Evolutionary conservation across 805 yeast genomes (phyloP).

Genomic region (Zygosaccharomyces lentus): DNA sequence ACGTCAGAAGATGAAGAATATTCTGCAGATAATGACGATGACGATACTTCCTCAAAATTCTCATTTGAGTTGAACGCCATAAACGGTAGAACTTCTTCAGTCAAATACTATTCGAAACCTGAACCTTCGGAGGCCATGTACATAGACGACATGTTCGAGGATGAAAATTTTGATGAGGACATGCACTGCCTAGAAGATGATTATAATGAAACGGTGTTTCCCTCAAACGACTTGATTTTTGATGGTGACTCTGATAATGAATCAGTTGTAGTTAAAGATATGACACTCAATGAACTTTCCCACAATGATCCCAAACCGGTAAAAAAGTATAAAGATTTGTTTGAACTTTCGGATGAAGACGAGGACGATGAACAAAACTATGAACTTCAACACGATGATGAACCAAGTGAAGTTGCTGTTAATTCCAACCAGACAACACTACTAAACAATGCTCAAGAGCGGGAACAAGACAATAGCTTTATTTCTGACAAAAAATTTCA

Average conservation of each 20-base stretch:
- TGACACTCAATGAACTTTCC: not conserved
- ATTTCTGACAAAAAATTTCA: no score
- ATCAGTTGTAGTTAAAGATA: not conserved
- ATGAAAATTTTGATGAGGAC: constrained; percentile 42
- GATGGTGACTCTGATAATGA: constrained; percentile 6
- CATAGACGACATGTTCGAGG: constrained; percentile 38
- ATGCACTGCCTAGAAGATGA: constrained; percentile 34
- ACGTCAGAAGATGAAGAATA: constrained; percentile 8
- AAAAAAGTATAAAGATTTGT: constrained; percentile 24
- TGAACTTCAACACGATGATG: not conserved
- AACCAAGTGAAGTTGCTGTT: not conserved
- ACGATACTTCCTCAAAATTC: constrained; percentile 35
- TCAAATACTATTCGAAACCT: constrained; percentile 44
- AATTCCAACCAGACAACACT: not conserved
- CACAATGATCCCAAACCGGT: constrained; percentile 9
- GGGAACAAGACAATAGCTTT: not conserved
- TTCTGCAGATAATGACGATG: constrained; percentile 14
- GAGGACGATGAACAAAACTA: constrained; percentile 2
- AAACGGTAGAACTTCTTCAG: constrained; percentile 51
- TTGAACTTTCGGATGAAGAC: constrained; percentile 26
- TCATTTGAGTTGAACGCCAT: constrained; percentile 46
- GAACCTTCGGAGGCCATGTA: constrained; percentile 35
- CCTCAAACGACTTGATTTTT: constrained; percentile 29
- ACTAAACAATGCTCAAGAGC: not conserved
- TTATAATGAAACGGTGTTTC: constrained; percentile 35